Conservation (phyloP, 2,329 filamentous ascomycete genomes). For the Trichoderma endophyticum region DNA sequence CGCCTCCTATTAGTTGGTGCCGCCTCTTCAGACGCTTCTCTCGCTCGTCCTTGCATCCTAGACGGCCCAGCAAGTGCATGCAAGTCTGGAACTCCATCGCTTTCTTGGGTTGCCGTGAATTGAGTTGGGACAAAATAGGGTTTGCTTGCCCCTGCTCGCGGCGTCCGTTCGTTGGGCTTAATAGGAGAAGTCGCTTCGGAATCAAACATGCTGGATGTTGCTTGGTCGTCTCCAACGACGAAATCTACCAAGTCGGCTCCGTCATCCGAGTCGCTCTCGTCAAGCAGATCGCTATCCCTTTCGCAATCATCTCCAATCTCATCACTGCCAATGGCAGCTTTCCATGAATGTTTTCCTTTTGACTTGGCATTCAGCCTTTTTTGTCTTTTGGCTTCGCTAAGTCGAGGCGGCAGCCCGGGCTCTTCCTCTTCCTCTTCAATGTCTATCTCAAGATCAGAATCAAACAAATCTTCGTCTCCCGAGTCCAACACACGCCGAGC, state of each 20-base stretch:
- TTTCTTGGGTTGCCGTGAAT: slow-evolving; percentile 41
- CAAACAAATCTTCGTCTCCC: slow-evolving; percentile 24
- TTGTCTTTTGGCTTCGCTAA: slow-evolving; percentile 13
- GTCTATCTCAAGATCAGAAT: slow-evolving; percentile 13
- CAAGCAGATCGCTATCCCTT: slow-evolving; percentile 46
- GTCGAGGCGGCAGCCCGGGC: slow-evolving; percentile 9
- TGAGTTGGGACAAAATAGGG: slow-evolving; percentile 39
- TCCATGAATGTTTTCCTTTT: slow-evolving; percentile 24
- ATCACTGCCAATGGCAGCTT: slow-evolving; percentile 41
- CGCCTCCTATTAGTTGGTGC: slow-evolving; percentile 24
- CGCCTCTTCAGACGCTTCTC: slow-evolving; percentile 22
- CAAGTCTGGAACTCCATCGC: slow-evolving; percentile 38
- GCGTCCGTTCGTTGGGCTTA: slow-evolving; percentile 23
- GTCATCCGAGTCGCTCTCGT: slow-evolving; percentile 47
- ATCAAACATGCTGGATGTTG: slow-evolving; percentile 37
- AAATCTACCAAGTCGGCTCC: slow-evolving; percentile 54
- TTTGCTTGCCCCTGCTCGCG: slow-evolving; percentile 21
- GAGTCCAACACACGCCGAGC: neutral
- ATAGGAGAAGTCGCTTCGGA: slow-evolving; percentile 31
- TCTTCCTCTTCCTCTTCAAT: slow-evolving; percentile 20
- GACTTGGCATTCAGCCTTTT: slow-evolving; percentile 26
- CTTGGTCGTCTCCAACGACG: slow-evolving; percentile 50
- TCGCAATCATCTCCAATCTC: slow-evolving; percentile 52
- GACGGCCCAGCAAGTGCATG: slow-evolving; percentile 27
- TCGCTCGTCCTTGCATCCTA: neutral